These are phyloP conservation scores for Debaryomycetaceae sp. DNA, from an alignment of 1,139 yeast genomes.

Conservation along the genomic window DNA sequence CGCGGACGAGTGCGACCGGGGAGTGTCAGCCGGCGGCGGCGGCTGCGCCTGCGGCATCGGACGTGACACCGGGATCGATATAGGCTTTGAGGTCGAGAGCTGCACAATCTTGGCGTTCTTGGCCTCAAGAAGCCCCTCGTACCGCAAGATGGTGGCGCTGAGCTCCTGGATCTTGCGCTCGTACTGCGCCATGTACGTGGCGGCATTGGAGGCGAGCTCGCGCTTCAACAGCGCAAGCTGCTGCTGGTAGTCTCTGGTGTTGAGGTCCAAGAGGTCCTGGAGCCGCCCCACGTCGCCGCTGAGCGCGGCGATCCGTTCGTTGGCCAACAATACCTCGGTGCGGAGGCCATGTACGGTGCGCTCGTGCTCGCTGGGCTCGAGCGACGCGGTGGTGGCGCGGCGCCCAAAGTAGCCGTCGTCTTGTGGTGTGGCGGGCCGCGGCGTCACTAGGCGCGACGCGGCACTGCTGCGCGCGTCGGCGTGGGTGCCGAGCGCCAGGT, in stretches of 20 bases:
- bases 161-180: conserved; percentile 33
- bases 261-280: conserved; percentile 15
- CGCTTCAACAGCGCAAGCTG: conserved; percentile 22
- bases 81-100: conserved; percentile 38
- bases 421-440: not conserved
- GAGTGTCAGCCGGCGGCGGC: not conserved
- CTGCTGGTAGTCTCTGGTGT: conserved; percentile 19
- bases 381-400: not conserved
- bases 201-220: conserved; percentile 22
- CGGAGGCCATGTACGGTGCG: conserved; percentile 16
- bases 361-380: conserved; percentile 16
- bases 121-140: conserved; percentile 35
- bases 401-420: conserved; percentile 1
- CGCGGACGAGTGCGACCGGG: conserved; percentile 5
- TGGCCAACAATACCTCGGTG: conserved; percentile 16
- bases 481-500: too few species aligned
- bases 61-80: conserved; percentile 30
- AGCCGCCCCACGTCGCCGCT: conserved; percentile 14
- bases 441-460: too few species aligned
- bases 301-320: conserved; percentile 17
- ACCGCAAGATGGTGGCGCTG: conserved; percentile 24
- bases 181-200: conserved; percentile 18
- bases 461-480: too few species aligned
- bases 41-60: not conserved
- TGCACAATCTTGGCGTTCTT: conserved; percentile 34